Percentiles rank a stretch among this genome's conserved stretches.
Conservation (phyloP, 148 eudicot species). For the Polygonum aviculare region DNA sequence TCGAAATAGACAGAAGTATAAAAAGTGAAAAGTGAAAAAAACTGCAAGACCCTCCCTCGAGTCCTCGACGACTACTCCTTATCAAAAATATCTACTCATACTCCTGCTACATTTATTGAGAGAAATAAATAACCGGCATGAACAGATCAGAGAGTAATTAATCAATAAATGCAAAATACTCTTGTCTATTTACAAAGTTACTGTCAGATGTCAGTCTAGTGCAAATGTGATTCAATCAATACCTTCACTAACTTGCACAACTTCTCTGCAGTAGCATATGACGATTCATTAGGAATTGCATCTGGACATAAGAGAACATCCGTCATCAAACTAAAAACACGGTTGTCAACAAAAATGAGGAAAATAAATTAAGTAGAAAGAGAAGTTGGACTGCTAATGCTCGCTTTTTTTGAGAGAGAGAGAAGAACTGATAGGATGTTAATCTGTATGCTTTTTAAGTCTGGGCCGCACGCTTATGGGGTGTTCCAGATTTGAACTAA, state of each 20-base stretch:
- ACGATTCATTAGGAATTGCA: conserved; percentile 51
- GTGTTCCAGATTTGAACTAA: not conserved
- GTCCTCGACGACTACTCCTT: no score
- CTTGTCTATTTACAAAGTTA: not conserved
- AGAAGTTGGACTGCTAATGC: not conserved
- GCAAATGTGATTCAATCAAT: conserved; percentile 4
- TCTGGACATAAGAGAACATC: conserved; percentile 23
- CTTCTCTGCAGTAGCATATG: conserved; percentile 67
- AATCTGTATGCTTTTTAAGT: not conserved
- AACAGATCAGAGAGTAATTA: not conserved
- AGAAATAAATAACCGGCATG: not conserved
- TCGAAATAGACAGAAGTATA: no score
- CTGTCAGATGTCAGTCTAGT: not conserved
- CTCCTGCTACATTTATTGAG: not conserved
- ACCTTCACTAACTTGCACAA: conserved; percentile 88
- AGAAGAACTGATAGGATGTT: not conserved
- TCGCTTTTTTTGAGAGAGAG: not conserved
- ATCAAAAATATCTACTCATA: not conserved
- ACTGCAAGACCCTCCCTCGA: no score
- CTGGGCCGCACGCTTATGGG: not conserved
- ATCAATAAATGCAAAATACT: not conserved
- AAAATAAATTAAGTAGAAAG: conserved; percentile 12
- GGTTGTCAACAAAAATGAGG: not conserved
- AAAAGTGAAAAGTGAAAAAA: no score
- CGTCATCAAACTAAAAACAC: not conserved